Percentiles rank a stretch among this genome's conserved stretches.
phyloP scores from a whole-genome alignment of 257 asterid species.

The Thymus mandschuricus region DNA sequence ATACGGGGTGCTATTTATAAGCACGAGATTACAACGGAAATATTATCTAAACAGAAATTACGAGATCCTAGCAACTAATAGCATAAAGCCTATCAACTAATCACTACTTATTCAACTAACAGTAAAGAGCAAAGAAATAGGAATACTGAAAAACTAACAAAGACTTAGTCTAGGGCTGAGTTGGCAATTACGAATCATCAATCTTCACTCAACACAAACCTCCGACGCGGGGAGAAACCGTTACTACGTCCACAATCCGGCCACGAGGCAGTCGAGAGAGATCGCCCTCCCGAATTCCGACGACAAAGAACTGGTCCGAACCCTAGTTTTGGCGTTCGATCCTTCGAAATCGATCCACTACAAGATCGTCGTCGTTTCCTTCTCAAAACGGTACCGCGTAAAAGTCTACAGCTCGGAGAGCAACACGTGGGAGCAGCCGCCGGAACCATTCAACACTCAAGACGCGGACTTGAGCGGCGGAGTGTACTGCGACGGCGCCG shows the following conservation, averaged over 20 bases:
- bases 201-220: too few relatives aligned
- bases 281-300: background rate
- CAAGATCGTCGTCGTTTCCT: background rate
- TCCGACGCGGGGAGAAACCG: background rate
- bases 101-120: too few relatives aligned
- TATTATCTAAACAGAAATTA: too few relatives aligned
- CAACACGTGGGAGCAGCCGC: background rate
- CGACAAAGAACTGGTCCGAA: background rate
- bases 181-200: too few relatives aligned
- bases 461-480: background rate
- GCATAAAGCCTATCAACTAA: too few relatives aligned
- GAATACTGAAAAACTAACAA: too few relatives aligned
- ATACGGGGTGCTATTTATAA: too few relatives aligned
- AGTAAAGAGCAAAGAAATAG: too few relatives aligned
- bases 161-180: too few relatives aligned
- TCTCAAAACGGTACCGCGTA: background rate
- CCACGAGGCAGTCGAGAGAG: background rate
- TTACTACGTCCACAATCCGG: background rate
- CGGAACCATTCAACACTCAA: background rate
- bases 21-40: too few relatives aligned
- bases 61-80: too few relatives aligned
- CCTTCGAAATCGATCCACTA: background rate
- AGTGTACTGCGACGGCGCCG: background rate
- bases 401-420: background rate
- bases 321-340: background rate